A percentile compares a stretch with the other conserved stretches of the same genome.
Conservation (phyloP, 1,139 yeast species). For the Sugiyamaella sp. region DNA sequence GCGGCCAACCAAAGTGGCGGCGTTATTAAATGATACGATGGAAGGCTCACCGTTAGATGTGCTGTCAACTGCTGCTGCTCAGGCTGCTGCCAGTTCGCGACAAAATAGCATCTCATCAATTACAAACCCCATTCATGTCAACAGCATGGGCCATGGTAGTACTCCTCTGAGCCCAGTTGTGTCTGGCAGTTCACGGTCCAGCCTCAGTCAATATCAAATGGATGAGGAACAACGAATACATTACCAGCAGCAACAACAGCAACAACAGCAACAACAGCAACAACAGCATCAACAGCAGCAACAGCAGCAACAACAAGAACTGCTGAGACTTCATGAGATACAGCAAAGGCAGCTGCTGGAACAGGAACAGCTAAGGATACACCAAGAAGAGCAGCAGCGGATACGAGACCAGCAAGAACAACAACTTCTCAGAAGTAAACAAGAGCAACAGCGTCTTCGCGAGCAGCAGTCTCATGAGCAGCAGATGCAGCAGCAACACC, state of each 20-base stretch:
- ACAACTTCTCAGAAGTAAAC: not conserved
- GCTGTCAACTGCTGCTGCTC: constrained; percentile 22
- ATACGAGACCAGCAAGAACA: constrained; percentile 1
- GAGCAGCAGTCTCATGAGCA: constrained; percentile 5
- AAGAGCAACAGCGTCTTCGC: not conserved
- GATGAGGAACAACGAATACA: constrained; percentile 4
- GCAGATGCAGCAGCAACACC: not conserved
- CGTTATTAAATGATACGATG: constrained; percentile 36
- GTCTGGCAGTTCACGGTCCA: constrained; percentile 6
- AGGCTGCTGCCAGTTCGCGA: constrained; percentile 15
- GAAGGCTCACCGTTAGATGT: constrained; percentile 25
- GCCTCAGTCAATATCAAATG: constrained; percentile 1
- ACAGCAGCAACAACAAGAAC: constrained; percentile 3
- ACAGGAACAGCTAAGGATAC: not conserved
- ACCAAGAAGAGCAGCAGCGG: not conserved
- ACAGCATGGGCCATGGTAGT: not conserved
- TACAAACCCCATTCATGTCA: constrained; percentile 6
- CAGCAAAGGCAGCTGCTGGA: not conserved
- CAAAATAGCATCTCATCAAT: constrained; percentile 10
- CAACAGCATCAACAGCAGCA: constrained; percentile 5
- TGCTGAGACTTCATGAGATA: not conserved
- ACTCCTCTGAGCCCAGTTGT: constrained; percentile 9
- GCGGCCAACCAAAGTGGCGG: constrained; percentile 36
- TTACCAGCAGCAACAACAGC: constrained; percentile 12
- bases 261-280: constrained; percentile 6